Evolutionary conservation across 2,329 filamentous ascomycete genomes (phyloP).

Genomic region (Trichoderma brevicompactum): DNA sequence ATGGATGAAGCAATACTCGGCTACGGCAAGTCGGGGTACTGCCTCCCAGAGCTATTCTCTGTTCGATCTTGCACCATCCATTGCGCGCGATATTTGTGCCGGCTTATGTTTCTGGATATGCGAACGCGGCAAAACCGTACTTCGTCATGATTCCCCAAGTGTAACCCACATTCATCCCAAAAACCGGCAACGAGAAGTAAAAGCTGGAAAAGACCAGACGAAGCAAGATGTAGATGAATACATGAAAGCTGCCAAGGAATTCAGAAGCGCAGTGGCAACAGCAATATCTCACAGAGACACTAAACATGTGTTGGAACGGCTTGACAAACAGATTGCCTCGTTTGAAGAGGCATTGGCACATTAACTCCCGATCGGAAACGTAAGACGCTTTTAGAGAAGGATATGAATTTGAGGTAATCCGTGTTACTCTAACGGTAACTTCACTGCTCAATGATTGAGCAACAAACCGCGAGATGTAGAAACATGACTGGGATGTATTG

Average conservation of each 20-base stretch:
- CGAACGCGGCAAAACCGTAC: not conserved
- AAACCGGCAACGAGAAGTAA: not conserved
- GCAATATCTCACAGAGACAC: constrained; percentile 21
- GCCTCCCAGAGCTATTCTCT: not conserved
- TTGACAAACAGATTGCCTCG: constrained; percentile 15
- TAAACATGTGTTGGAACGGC: not conserved
- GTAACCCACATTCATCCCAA: not conserved
- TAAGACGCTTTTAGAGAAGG: too few species aligned
- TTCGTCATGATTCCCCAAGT: not conserved
- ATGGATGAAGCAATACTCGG: constrained; percentile 11
- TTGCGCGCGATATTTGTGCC: constrained; percentile 9
- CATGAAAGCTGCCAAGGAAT: not conserved
- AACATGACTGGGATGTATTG: not conserved
- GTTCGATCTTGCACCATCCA: constrained; percentile 15
- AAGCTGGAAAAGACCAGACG: not conserved
- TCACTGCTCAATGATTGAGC: not conserved
- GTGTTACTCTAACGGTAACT: not conserved
- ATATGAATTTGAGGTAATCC: too few species aligned
- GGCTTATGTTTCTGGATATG: constrained; percentile 12
- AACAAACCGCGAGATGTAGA: not conserved
- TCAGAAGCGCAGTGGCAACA: constrained; percentile 10
- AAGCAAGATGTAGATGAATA: constrained; percentile 3
- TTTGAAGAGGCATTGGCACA: not conserved
- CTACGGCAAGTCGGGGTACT: not conserved
- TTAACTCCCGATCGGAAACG: not conserved